Evolutionary conservation across 1,284 basidiomycete species (phyloP), one percentile per base, ranked within the genome.

Genomic region (Phylloporus sp.): DNA sequence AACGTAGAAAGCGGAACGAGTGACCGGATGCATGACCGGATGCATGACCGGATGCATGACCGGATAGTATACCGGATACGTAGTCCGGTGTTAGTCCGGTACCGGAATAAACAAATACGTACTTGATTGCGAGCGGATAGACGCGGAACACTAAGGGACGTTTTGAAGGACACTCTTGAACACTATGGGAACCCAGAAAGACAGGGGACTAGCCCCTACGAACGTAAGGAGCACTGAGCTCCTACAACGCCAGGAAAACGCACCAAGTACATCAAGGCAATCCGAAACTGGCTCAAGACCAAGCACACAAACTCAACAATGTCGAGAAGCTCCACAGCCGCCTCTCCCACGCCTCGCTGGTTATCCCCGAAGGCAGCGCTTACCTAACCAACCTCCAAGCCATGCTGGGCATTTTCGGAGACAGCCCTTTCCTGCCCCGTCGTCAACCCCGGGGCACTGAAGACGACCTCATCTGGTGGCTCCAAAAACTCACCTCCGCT

Each of bases 291-390:
- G 76, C 10, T 61, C 0, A 2, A 0, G 1, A 52, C 8, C 0
- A 56, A 0, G 42, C 26, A 0, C 78, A 73, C 50, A 68, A 66
- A 1, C 70, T 77, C 0, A 53, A 73, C 8, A 69, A 80, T 2
- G 70, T 74, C 0, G 67, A 77, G 52, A 69, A 72, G 20, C 66
- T 81, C 0, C 72, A 79, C 46, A 74, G 80, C 2, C 76, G 77
- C 40, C 67, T 82, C 0, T 66, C 78, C 0, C 79, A 80, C 46
- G 60, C 72, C 1, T 72, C 66, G 20, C 63, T 69, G 15, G 70
- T 79, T 4, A 44, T 79, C 5, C 72, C 73, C 24, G 60, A 55
- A 11, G 78, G 79, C 8, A 58, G 73, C 3, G 75, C 78, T 0
- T 78, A 76, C 57, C 74, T 81, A 62, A 77, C 71, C 34, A 52